A percentile compares a stretch with the other conserved stretches of the same genome.
These are phyloP conservation scores for Castanopsis chinensis DNA, from an alignment of 306 rosid species.

Conservation along the genomic window DNA sequence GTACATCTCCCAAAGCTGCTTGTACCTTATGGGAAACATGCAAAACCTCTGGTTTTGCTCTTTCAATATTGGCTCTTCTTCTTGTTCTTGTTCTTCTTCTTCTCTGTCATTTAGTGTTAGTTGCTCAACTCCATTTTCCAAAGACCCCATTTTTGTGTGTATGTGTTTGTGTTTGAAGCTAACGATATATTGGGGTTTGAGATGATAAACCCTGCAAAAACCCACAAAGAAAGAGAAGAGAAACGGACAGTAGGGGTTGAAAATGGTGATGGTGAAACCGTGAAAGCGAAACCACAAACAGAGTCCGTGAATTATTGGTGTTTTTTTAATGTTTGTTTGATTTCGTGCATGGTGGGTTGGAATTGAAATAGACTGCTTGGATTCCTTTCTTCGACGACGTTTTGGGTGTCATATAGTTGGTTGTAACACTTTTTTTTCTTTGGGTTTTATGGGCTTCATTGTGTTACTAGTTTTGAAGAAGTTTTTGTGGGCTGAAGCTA, in stretches of 20 bases:
- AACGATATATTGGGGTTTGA: not conserved
- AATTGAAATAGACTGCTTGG: not conserved
- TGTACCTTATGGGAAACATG: constrained; percentile 76
- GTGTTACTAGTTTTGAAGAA: too few relatives aligned
- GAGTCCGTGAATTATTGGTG: not conserved
- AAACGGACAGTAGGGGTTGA: not conserved
- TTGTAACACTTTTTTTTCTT: too few relatives aligned
- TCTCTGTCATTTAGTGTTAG: not conserved
- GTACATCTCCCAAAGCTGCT: constrained; percentile 92
- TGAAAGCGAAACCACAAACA: not conserved
- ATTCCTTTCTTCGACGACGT: not conserved
- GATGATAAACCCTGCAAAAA: constrained; percentile 44
- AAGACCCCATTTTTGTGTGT: constrained; percentile 48
- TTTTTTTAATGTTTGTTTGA: constrained; percentile 12
- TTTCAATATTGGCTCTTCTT: constrained; percentile 62
- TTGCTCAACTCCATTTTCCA: constrained; percentile 30
- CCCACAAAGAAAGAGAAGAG: constrained; percentile 9
- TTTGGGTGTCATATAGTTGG: not conserved
- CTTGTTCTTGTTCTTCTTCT: constrained; percentile 6
- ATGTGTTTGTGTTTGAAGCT: not conserved
- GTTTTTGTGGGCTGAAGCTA: too few relatives aligned
- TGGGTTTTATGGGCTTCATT: not conserved
- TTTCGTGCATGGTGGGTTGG: not conserved
- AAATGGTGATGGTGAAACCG: constrained; percentile 8
- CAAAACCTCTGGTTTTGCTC: constrained; percentile 78